Base-by-base conservation (phyloP, 129 eudicot genomes). In the Deinandra increscens region DNA sequence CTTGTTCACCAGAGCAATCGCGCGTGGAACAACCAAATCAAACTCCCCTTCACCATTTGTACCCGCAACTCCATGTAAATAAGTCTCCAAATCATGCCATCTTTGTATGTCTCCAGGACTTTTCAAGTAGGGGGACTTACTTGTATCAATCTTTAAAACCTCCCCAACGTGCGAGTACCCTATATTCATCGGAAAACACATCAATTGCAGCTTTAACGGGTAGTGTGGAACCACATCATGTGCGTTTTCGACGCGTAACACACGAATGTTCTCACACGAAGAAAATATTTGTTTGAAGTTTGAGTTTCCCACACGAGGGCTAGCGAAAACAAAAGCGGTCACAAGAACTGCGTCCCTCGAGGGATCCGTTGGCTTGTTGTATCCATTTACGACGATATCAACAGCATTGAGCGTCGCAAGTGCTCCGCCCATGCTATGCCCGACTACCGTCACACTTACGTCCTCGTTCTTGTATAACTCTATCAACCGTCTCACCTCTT, bases 61-160 rank as follows among this genome's bases (percentile, higher is more conserved):
- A 17, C 98, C 97, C 1, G 98, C 97, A 17, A 93, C 87, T 26
- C 98, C 98, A 60, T 93, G 98, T 77, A 93, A 26, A 73, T 93
- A 85, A 33, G 55, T 78, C 80, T 89, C 98, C 88, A 86, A 51
- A 38, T 75, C 83, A 72, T 93, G 98, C 90, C 90, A 89, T 59
- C 67, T 81, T 17, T 44, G 74, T 34, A 81, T 39, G 56, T 70
- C 80, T 31, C 95, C 96, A 0, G 89, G 98, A n/a, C 77, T 53
- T 69, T 83, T 89, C 78, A 92, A 75, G 56, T 86, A 86, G 8
- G 68, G 50, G 0, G 98, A 92, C 63, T 84, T 75, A 0, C 76
- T 69, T 3, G 91, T 92, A 66, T 92, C 91, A 13, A 88, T 86
- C 3, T 7, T 49, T 18, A 91, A 61, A 59, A 84, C 96, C 12